These are phyloP conservation scores for Pisolithus sp. DNA, from an alignment of 768 basidiomycete species.

Conservation along the genomic window DNA sequence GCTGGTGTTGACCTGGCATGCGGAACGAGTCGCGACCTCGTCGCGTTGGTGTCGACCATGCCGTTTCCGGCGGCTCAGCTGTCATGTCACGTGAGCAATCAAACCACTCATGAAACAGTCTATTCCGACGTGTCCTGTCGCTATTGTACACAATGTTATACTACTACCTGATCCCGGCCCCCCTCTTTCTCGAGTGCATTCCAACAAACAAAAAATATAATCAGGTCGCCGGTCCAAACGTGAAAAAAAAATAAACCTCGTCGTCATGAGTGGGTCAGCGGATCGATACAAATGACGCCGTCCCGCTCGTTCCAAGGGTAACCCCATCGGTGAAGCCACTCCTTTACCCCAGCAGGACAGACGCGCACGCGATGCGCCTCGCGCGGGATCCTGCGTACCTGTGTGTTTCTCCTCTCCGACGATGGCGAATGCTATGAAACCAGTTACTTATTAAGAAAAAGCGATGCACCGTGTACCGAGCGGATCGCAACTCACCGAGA, in stretches of 20 bases:
- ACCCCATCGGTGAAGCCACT: conserved; percentile 90
- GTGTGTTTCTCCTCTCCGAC: conserved; percentile 97
- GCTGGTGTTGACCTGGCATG: conserved; percentile 6
- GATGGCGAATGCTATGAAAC: conserved; percentile 64
- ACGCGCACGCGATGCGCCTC: conserved; percentile 78
- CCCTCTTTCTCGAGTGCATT: too few species aligned
- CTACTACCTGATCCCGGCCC: too few species aligned
- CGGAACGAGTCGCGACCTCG: conserved; percentile 1
- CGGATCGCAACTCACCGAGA: conserved; percentile 47
- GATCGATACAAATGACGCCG: conserved; percentile 85
- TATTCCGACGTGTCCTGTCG: too few species aligned
- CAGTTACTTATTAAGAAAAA: conserved; percentile 2
- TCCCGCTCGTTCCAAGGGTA: conserved; percentile 94
- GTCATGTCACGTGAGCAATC: too few species aligned
- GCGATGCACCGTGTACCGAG: neutral
- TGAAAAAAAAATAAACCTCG: too few species aligned
- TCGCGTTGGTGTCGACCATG: too few species aligned
- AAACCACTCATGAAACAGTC: too few species aligned
- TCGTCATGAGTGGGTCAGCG: conserved; percentile 58
- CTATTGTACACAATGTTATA: too few species aligned
- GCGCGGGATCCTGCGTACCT: conserved; percentile 76
- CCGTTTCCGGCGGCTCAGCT: too few species aligned
- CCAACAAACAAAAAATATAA: too few species aligned
- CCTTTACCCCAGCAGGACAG: conserved; percentile 81
- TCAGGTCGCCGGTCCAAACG: too few species aligned